phyloP scores from a whole-genome alignment of 2,329 filamentous ascomycete genomes.

The Chalara sp. region DNA sequence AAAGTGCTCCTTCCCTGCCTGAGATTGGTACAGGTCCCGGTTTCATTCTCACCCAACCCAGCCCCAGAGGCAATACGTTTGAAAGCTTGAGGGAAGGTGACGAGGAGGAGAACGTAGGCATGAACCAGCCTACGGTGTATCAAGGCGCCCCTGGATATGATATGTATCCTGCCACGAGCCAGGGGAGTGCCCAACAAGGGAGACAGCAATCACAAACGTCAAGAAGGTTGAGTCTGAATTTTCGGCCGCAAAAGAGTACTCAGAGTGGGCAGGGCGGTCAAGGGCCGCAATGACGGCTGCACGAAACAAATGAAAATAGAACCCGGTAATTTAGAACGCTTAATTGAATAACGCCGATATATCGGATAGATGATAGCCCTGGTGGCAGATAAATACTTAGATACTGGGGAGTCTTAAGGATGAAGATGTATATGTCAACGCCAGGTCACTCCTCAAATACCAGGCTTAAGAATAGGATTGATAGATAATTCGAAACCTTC shows the following conservation, averaged over 20 bases:
- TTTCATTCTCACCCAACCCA: neutral
- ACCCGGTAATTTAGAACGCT: too few relatives aligned
- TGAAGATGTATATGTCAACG: too few relatives aligned
- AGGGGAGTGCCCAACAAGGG: neutral
- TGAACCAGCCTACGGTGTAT: neutral
- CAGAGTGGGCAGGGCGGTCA: too few relatives aligned
- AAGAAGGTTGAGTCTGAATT: neutral
- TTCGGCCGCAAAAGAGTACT: neutral
- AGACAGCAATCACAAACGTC: neutral
- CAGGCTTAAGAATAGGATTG: too few relatives aligned
- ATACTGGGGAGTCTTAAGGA: too few relatives aligned
- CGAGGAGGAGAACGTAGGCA: neutral
- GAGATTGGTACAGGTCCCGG: neutral
- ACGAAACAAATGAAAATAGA: too few relatives aligned
- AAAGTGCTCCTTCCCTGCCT: constrained; percentile 12
- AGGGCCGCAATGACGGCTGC: too few relatives aligned
- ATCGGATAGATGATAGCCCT: too few relatives aligned
- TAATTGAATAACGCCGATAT: too few relatives aligned
- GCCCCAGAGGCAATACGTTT: neutral
- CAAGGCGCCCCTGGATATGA: neutral
- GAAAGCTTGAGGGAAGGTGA: neutral
- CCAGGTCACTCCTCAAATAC: too few relatives aligned
- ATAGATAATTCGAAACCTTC: too few relatives aligned
- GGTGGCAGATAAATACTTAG: too few relatives aligned
- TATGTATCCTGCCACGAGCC: neutral